phyloP scores from a whole-genome alignment of 2,329 filamentous ascomycete genomes.

The Neoarthrinium moseri region DNA sequence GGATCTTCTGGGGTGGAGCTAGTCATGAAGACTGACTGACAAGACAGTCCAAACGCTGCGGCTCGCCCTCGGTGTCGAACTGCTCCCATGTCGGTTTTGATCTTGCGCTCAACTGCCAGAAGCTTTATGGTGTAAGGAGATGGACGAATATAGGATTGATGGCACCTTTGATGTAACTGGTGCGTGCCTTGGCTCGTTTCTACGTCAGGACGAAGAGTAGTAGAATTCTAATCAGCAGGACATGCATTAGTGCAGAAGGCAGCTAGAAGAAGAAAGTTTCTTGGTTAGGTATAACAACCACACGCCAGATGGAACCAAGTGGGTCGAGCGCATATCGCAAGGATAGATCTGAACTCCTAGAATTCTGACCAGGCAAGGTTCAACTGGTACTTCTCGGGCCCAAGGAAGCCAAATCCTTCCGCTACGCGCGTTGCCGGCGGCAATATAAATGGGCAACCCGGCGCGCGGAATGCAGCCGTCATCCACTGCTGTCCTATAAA shows the following conservation, averaged over 20 bases:
- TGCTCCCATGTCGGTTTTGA: not conserved
- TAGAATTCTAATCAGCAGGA: not conserved
- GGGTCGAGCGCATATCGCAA: not conserved
- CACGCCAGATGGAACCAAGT: slow-evolving; percentile 2
- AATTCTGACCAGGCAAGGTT: not conserved
- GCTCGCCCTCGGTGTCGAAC: not conserved
- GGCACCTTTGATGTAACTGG: too few species aligned
- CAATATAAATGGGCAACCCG: not conserved
- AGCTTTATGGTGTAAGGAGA: too few species aligned
- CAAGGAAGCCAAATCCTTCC: slow-evolving; percentile 1
- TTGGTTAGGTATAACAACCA: slow-evolving; percentile 1
- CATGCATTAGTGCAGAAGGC: not conserved
- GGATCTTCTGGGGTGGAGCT: slow-evolving; percentile 13
- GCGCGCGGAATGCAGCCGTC: not conserved
- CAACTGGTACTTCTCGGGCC: not conserved
- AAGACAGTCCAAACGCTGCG: slow-evolving; percentile 8
- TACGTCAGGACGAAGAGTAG: too few species aligned
- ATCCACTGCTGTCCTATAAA: too few species aligned
- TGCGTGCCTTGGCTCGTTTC: too few species aligned
- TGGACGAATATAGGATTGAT: too few species aligned
- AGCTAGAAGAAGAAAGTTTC: not conserved
- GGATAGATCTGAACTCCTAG: not conserved
- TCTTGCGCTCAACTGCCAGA: too few species aligned
- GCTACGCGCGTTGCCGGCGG: slow-evolving; percentile 2
- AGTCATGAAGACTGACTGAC: slow-evolving; percentile 15